Evolutionary conservation across 768 basidiomycete species (phyloP), one percentile per base, ranked within the genome.

Genomic region (Pleurotus pulmonarius): DNA sequence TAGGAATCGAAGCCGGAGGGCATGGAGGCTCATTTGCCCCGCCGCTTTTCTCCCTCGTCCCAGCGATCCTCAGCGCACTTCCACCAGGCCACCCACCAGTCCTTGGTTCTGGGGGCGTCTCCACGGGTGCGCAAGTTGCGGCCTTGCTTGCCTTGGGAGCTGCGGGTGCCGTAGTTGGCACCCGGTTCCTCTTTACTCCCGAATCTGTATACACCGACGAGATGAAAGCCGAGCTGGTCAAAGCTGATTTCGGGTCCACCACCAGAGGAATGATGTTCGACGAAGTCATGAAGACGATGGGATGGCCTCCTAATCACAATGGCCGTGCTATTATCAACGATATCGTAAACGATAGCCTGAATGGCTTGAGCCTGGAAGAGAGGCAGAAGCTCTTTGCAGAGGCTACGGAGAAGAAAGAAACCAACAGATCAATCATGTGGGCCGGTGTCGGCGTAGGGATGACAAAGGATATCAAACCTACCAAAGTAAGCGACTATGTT

Each of bases 1-100:
- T 41, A 81, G 80, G 80, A 11, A 70, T 65, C 49, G 81, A 83
- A 60, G 71, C 79, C 5, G 81, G 81, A 3, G 81, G 81, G 5
- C 80, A 81, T 60, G 79, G 77, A 1, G 59, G 67, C 22, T 59
- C 67, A 0, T 57, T 65, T 18, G 72, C 79, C 1, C 75, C 72
- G 0, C 75, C 78, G 0, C 66, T 75, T 13, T 58, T 73, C 41
- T 69, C 66, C 9, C 67, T 81, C 39, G 61, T 81, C 18, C 62
- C 70, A 8, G 66, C 68, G 15, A 60, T 79, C 26, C 56, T 75
- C 34, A 59, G 56, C 16, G 69, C 71, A 3, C 49, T 79, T 9
- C 49, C 64, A 9, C 39, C 59, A 0, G 63, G 61, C 18, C 60
- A 61, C 11, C 75, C 73, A 3, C 67, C 70, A 12, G 59, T 83